phyloP scores from a whole-genome alignment of 805 yeast genomes.

The Metschnikowia colocasiae region DNA sequence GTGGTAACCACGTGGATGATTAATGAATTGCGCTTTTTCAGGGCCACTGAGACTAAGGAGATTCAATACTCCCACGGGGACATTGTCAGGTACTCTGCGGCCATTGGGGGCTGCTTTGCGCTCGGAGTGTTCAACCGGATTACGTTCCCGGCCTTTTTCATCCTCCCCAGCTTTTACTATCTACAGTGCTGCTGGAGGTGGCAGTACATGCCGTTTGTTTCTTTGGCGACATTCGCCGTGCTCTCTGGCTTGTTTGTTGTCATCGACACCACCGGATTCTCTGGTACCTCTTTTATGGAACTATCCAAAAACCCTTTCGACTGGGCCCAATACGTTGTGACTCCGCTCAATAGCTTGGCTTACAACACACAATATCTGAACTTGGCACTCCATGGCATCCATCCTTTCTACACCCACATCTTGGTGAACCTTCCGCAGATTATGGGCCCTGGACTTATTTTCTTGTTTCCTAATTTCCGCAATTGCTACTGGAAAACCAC shows the following conservation, averaged over 20 bases:
- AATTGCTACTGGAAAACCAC: conserved; percentile 45
- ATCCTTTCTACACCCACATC: conserved; percentile 71
- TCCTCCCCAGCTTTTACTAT: conserved; percentile 55
- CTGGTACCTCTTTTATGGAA: conserved; percentile 6
- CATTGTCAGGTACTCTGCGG: conserved; percentile 39
- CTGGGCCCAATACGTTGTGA: conserved; percentile 40
- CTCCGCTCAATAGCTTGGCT: conserved; percentile 73
- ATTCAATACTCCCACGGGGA: conserved; percentile 6
- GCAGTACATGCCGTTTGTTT: conserved; percentile 29
- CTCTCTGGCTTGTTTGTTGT: conserved; percentile 38
- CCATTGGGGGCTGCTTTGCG: conserved; percentile 34
- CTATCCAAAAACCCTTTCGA: conserved; percentile 13
- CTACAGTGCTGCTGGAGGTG: conserved; percentile 40
- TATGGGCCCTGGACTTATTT: conserved; percentile 67
- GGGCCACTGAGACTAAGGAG: conserved; percentile 10
- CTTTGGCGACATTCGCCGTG: conserved; percentile 27
- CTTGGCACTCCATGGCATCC: conserved; percentile 76
- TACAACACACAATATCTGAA: conserved; percentile 65
- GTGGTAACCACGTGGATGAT: conserved; percentile 49
- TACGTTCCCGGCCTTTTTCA: conserved; percentile 73
- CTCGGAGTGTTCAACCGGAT: conserved; percentile 82
- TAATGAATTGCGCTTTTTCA: conserved; percentile 33
- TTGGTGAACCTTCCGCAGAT: conserved; percentile 74
- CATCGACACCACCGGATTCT: conserved; percentile 53
- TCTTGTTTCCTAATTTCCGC: conserved; percentile 35